Evolutionary conservation across 2,329 filamentous ascomycete species (phyloP).

Genomic region (Akanthomyces dipterigenus): DNA sequence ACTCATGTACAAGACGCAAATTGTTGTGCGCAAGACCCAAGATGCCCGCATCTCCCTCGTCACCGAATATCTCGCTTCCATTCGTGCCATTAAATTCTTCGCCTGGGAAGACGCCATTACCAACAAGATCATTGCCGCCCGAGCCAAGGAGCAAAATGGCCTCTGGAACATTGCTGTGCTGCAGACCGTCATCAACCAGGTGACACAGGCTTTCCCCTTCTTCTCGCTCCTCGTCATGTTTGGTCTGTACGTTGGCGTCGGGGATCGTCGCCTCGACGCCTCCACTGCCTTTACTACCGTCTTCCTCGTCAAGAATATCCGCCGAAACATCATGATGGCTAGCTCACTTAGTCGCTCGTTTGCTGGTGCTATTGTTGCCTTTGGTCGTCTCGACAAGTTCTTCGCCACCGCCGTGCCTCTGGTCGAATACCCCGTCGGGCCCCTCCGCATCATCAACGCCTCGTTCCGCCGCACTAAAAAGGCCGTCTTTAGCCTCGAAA

Average conservation of each 20-base stretch:
- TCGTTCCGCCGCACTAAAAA: slow-evolving; percentile 44
- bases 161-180: slow-evolving; percentile 48
- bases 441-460: slow-evolving; percentile 38
- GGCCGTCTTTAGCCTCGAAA: slow-evolving; percentile 41
- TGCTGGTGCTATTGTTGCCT: slow-evolving; percentile 33
- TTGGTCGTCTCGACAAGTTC: slow-evolving; percentile 48
- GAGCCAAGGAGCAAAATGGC: slow-evolving; percentile 44
- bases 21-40: slow-evolving; percentile 47
- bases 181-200: slow-evolving; percentile 38
- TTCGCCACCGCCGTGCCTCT: slow-evolving; percentile 45
- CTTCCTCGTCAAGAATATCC: slow-evolving; percentile 45
- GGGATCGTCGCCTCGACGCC: slow-evolving; percentile 42
- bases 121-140: slow-evolving; percentile 42
- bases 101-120: slow-evolving; percentile 51
- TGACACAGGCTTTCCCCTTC: slow-evolving; percentile 46
- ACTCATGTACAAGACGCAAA: slow-evolving; percentile 43
- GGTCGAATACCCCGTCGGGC: slow-evolving; percentile 41
- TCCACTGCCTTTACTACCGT: slow-evolving; percentile 53
- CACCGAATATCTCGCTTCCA: slow-evolving; percentile 51
- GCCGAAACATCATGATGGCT: slow-evolving; percentile 44
- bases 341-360: slow-evolving; percentile 34
- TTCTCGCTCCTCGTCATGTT: slow-evolving; percentile 49
- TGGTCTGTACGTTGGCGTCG: slow-evolving; percentile 41
- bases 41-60: slow-evolving; percentile 51
- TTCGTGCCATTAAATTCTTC: slow-evolving; percentile 55